Conservation (phyloP, 306 rosid genomes). For the Quercus glauca region DNA sequence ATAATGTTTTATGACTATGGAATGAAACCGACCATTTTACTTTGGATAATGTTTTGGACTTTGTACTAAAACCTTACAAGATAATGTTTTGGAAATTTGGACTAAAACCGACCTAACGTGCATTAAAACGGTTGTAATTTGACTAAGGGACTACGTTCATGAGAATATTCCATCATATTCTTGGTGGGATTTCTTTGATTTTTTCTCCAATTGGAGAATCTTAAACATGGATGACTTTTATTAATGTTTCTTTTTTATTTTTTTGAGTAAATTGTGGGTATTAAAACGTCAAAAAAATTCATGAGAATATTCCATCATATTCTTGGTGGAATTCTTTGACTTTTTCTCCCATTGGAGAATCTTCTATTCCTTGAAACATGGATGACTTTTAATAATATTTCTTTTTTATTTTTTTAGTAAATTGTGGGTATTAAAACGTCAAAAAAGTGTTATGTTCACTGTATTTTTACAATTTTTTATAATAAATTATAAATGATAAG, state of each 20-base stretch:
- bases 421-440: too few relatives aligned
- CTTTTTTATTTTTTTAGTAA: too few relatives aligned
- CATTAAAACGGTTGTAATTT: neutral
- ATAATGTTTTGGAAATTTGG: neutral
- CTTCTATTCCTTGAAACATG: too few relatives aligned
- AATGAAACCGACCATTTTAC: neutral
- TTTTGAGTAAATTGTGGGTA: neutral
- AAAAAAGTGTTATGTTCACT: rapidly evolving
- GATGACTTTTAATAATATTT: too few relatives aligned
- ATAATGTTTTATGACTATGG: too few relatives aligned
- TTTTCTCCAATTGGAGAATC: too few relatives aligned
- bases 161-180: neutral
- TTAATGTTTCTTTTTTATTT: neutral
- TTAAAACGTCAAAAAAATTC: too few relatives aligned
- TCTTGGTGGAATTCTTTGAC: too few relatives aligned
- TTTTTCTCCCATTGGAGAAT: too few relatives aligned
- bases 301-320: too few relatives aligned
- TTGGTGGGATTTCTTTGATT: neutral
- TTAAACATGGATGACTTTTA: neutral
- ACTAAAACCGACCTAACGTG: neutral
- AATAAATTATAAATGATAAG: too few relatives aligned
- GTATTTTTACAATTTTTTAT: too few relatives aligned
- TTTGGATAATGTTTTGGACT: neutral
- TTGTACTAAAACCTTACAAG: neutral
- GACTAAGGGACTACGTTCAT: neutral